Percentiles rank a stretch among this genome's conserved stretches.
phyloP scores from a whole-genome alignment of 1,284 basidiomycete species.

The Trametes polyzona region DNA sequence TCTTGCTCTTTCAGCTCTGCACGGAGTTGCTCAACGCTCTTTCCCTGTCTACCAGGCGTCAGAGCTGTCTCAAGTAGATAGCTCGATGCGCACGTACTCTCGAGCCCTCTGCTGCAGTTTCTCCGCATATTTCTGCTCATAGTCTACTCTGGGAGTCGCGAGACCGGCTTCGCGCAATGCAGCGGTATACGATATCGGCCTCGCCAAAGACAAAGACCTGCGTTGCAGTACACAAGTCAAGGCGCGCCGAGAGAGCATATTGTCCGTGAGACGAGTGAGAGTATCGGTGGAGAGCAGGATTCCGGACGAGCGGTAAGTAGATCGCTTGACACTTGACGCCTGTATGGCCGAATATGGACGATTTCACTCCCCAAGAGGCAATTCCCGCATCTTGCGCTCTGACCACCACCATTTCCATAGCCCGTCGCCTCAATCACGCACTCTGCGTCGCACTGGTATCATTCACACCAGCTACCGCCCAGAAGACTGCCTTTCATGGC shows the following conservation, averaged over 20 bases:
- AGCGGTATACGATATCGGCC: slow-evolving; percentile 6
- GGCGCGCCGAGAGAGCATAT: slow-evolving; percentile 17
- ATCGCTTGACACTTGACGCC: neutral
- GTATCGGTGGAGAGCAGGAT: neutral
- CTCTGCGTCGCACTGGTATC: neutral
- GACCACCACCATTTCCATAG: neutral
- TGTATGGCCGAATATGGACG: neutral
- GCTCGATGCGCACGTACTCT: slow-evolving; percentile 43
- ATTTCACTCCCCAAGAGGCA: neutral
- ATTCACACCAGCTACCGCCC: neutral
- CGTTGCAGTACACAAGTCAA: neutral
- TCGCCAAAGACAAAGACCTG: neutral
- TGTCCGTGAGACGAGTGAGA: neutral
- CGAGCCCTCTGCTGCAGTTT: slow-evolving; percentile 49
- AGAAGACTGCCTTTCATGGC: neutral
- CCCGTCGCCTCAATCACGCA: too few species aligned
- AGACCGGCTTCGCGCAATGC: slow-evolving; percentile 14
- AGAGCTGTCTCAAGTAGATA: too few species aligned
- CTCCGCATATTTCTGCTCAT: slow-evolving; percentile 48
- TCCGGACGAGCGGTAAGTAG: neutral
- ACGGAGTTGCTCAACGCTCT: slow-evolving; percentile 34
- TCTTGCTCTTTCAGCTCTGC: slow-evolving; percentile 36
- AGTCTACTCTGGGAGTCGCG: slow-evolving; percentile 27
- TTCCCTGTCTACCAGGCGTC: slow-evolving; percentile 37
- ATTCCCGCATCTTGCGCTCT: slow-evolving; percentile 9